phyloP scores from a whole-genome alignment of 2,329 filamentous ascomycete species.

The Colletotrichum acutatum region DNA sequence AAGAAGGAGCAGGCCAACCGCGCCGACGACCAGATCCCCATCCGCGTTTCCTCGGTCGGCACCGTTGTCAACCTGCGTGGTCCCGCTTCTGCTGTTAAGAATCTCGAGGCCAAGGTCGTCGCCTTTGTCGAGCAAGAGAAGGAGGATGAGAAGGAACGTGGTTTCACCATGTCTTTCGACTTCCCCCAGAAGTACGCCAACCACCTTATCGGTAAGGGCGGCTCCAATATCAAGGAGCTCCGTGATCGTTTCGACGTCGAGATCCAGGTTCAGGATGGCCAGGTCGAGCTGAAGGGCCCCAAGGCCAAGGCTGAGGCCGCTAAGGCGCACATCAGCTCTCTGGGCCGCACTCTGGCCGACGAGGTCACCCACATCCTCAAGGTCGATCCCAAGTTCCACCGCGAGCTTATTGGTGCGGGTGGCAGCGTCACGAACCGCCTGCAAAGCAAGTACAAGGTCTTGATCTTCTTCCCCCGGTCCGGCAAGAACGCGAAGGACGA shows the following conservation, averaged over 20 bases:
- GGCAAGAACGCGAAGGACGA: conserved; percentile 76
- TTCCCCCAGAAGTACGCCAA: conserved; percentile 97
- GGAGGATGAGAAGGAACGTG: conserved; percentile 92
- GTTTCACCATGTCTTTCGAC: conserved; percentile 86
- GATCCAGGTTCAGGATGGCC: conserved; percentile 92
- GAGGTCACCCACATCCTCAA: conserved; percentile 89
- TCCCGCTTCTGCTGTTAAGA: conserved; percentile 77
- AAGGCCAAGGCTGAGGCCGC: conserved; percentile 93
- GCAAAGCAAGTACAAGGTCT: conserved; percentile 91
- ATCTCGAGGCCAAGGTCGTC: conserved; percentile 77
- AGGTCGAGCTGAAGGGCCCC: conserved; percentile 94
- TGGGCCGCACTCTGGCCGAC: conserved; percentile 88
- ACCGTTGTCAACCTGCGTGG: conserved; percentile 80
- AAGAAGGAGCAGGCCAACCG: conserved; percentile 71
- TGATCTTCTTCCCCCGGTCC: conserved; percentile 89
- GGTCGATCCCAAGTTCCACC: conserved; percentile 93
- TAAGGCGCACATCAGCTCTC: conserved; percentile 81
- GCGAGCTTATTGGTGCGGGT: conserved; percentile 90
- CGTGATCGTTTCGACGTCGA: conserved; percentile 76
- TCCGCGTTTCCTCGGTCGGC: conserved; percentile 68
- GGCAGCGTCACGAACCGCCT: conserved; percentile 91
- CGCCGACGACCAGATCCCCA: conserved; percentile 67
- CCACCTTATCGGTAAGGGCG: conserved; percentile 78
- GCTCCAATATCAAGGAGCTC: conserved; percentile 73
- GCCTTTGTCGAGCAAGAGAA: conserved; percentile 89